phyloP scores from a whole-genome alignment of 495 filamentous ascomycete genomes.

The Lindgomyces ingoldianus region DNA sequence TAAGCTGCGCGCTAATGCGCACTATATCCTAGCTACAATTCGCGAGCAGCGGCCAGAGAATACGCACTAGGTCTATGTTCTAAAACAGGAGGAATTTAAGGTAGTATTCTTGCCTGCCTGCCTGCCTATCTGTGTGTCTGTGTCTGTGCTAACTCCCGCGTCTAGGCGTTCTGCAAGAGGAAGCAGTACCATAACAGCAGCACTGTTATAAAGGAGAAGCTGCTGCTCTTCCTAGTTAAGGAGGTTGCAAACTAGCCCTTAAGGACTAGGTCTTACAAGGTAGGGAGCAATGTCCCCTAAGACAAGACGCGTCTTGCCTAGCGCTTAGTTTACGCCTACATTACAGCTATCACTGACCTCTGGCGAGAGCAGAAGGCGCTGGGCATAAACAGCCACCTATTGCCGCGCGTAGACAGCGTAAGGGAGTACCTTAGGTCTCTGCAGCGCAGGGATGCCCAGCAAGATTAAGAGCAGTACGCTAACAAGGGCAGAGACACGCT shows the following conservation, averaged over 20 bases:
- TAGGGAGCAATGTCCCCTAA: neutral
- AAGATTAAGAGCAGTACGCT: conserved; percentile 1
- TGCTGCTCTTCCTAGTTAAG: neutral
- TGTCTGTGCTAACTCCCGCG: neutral
- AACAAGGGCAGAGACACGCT: conserved; percentile 4
- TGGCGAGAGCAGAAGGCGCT: conserved; percentile 1
- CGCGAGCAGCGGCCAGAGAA: neutral
- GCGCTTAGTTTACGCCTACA: conserved; percentile 6
- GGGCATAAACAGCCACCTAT: conserved; percentile 1
- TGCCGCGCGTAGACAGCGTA: neutral
- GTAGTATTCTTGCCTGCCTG: neutral
- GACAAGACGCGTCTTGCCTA: neutral
- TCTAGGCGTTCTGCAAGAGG: neutral
- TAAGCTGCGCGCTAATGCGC: neutral
- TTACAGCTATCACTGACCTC: conserved; percentile 12
- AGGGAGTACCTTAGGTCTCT: conserved; percentile 3
- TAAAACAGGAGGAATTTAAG: conserved; percentile 15
- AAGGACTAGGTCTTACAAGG: neutral
- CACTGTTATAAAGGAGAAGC: neutral
- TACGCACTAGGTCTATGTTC: conserved; percentile 3
- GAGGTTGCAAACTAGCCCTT: neutral
- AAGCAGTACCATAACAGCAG: neutral
- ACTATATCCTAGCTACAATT: conserved; percentile 1
- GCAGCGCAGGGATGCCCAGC: conserved; percentile 6
- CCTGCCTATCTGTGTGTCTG: no score